Conservation (phyloP, 257 asterid genomes). For the Jasminum sambac region DNA sequence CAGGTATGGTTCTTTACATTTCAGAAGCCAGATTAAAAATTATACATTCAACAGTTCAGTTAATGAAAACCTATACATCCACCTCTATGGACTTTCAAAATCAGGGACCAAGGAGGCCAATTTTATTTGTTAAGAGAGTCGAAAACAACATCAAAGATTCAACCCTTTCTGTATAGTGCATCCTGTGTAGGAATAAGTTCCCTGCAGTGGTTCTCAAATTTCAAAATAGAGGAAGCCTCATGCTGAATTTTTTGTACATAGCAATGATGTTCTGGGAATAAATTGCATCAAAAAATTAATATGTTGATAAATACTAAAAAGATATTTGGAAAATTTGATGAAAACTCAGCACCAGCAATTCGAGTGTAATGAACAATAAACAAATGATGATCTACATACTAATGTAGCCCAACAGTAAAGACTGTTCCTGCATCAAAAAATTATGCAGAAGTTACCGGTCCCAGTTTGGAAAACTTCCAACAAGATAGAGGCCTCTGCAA, state of each 20-base stretch:
- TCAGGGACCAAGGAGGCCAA: not conserved
- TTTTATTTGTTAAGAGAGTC: not conserved
- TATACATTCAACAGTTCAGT: not conserved
- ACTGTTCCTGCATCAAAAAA: conserved; percentile 4
- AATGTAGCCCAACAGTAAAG: conserved; percentile 3
- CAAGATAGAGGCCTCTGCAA: conserved; percentile 97
- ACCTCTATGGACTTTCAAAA: not conserved
- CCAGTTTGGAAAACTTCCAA: conserved; percentile 97
- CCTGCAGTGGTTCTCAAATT: not conserved
- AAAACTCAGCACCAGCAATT: not conserved
- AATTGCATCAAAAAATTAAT: not conserved
- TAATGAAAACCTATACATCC: not conserved
- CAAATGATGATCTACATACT: conserved; percentile 13
- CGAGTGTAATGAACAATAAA: not conserved
- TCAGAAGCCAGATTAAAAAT: not conserved
- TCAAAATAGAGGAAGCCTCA: not conserved
- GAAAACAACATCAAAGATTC: not conserved
- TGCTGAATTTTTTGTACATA: not conserved
- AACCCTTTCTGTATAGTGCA: not conserved
- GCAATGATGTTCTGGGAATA: not conserved
- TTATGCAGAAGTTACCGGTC: conserved; percentile 60
- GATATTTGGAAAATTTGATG: not conserved
- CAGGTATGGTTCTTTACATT: not conserved
- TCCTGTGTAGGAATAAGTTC: not conserved
- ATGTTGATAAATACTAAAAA: not conserved